A percentile compares a stretch with the other conserved stretches of the same genome.
Evolutionary conservation across 805 yeast genomes (phyloP).

Genomic region (Starmerella roubikii): DNA sequence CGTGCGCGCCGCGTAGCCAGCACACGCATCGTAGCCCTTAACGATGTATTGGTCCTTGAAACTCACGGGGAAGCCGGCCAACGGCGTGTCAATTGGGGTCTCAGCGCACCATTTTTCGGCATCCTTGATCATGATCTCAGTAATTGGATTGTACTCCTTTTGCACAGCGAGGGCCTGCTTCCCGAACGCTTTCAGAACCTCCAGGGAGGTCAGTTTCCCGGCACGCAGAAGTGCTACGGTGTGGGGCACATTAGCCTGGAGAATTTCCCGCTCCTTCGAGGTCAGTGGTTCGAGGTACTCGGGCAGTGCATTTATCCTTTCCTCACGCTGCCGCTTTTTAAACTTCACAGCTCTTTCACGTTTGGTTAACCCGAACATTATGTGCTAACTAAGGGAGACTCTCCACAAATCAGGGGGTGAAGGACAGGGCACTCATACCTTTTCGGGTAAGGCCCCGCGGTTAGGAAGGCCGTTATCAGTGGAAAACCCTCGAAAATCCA

Average conservation of each 20-base stretch:
- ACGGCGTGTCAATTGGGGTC: conserved; percentile 36
- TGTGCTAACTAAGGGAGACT: too few species aligned
- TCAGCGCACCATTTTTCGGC: conserved; percentile 49
- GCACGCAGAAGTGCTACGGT: conserved; percentile 34
- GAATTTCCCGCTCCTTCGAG: conserved; percentile 26
- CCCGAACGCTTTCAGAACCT: conserved; percentile 48
- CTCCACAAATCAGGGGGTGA: too few species aligned
- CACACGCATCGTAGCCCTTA: conserved; percentile 39
- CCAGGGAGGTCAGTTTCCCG: conserved; percentile 37
- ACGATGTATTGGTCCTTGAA: conserved; percentile 44
- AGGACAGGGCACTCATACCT: too few species aligned
- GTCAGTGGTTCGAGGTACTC: conserved; percentile 31
- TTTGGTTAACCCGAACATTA: not conserved
- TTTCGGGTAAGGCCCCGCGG: too few species aligned
- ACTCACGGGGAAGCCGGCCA: conserved; percentile 53
- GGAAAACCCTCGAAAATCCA: too few species aligned
- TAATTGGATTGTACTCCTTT: conserved; percentile 39
- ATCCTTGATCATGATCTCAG: conserved; percentile 51
- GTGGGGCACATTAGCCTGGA: conserved; percentile 31
- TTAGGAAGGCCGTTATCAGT: too few species aligned
- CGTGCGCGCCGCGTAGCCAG: conserved; percentile 34
- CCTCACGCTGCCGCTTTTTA: conserved; percentile 27
- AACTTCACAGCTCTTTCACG: conserved; percentile 7
- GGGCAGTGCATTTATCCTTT: conserved; percentile 26
- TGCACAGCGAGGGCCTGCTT: conserved; percentile 54